Evolutionary conservation across 2,329 filamentous ascomycete genomes (phyloP).

Genomic region (Parascedosporium putredinis): DNA sequence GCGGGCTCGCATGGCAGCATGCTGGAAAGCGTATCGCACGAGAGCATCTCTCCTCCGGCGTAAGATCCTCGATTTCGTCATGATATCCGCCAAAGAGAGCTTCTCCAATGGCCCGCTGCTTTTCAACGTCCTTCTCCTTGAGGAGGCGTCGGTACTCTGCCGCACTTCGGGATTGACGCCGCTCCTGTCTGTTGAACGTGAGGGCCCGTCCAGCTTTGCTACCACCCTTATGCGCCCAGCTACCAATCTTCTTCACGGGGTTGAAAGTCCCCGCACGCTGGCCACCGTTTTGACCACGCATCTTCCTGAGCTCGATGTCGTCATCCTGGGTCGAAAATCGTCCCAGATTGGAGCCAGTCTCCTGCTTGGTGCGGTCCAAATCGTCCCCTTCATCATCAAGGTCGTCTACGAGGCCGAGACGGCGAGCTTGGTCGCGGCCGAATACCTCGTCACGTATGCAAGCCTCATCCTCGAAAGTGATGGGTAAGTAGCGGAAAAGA

Average conservation of each 20-base stretch:
- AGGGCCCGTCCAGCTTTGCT: conserved; percentile 12
- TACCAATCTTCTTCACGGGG: conserved; percentile 35
- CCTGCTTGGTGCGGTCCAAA: no score
- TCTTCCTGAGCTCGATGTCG: conserved; percentile 26
- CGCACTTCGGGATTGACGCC: conserved; percentile 27
- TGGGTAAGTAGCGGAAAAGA: conserved; percentile 78
- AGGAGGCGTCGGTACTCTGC: conserved; percentile 37
- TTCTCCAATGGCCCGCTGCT: conserved; percentile 62
- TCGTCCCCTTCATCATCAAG: conserved; percentile 40
- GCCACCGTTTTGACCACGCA: conserved; percentile 17
- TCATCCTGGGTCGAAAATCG: conserved; percentile 14
- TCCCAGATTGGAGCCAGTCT: conserved; percentile 17
- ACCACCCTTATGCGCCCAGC: conserved; percentile 27
- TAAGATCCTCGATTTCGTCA: conserved; percentile 90
- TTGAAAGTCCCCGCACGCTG: conserved; percentile 26
- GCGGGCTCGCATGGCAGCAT: conserved; percentile 73
- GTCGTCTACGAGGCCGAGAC: conserved; percentile 50
- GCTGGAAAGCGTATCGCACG: conserved; percentile 80
- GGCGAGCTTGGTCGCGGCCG: conserved; percentile 62
- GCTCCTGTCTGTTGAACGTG: conserved; percentile 7
- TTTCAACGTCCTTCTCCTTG: conserved; percentile 54
- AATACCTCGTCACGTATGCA: conserved; percentile 86
- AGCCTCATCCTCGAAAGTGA: conserved; percentile 92
- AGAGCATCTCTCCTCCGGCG: conserved; percentile 77
- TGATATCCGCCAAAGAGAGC: conserved; percentile 79